Base-by-base conservation (phyloP, 2,329 filamentous ascomycete genomes). In the Fusarium caatingaense region DNA sequence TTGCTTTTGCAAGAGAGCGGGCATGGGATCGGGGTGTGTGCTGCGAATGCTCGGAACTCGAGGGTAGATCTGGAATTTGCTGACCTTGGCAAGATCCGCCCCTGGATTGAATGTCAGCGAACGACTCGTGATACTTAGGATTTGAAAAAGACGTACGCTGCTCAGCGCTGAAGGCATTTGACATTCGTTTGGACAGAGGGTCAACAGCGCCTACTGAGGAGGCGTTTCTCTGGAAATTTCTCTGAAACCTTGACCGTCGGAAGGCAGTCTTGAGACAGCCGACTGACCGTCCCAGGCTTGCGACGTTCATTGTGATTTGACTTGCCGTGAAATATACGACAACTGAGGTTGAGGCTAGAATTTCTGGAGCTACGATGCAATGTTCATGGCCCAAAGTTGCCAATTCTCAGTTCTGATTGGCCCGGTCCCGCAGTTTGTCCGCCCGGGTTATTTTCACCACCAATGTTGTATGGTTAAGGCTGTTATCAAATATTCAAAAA, bases 221-320 rank as follows among this genome's bases (percentile, higher is more conserved):
- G 78, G 90, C 80, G 64, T 84, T 83, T 72, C 89, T 80, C 59
- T 76, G 73, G 42, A 80, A 72, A 16, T 77, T 69, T 47, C 77
- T 81, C 60, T 87, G 85, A 66, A 85, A 85, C 67, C 88, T 83
- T 48, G 86, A 81, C 76, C 87, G 85, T 69, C 90, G 85, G 73
- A 93, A 77, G 40, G 88, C 82, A 30, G 87, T 83, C 81, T 92
- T 92, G 78, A 92, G 88, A 81, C 89, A 91, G 84, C 88, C 88
- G 77, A 92, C 80, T 67, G 92, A 91, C 87, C 91, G 89, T 81
- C 87, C 81, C 76, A 86, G 76, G 64, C 86, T 81, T 71, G 87
- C 84, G 72, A 87, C 85, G 85, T 93, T 93, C 84, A 86, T 88
- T 69, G 76, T 81, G 75, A 65, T 59, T 56, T 65, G 64, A 64